These are phyloP conservation scores for Petrea volubilis DNA, from an alignment of 257 asterid genomes.

Conservation along the genomic window DNA sequence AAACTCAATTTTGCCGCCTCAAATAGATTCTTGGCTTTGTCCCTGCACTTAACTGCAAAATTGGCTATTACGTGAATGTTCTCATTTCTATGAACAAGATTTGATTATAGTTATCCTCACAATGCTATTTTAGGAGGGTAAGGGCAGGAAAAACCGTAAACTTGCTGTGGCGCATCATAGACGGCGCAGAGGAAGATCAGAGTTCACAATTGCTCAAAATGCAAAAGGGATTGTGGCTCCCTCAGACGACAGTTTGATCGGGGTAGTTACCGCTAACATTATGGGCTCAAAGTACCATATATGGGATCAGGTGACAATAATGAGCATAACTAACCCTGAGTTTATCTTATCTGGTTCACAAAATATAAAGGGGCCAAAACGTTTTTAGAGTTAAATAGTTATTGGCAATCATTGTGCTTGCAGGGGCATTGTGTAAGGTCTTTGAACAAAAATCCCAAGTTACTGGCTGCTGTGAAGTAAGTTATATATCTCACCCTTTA, in stretches of 20 bases:
- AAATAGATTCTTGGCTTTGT: no score
- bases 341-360: background rate
- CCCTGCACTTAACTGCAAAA: background rate
- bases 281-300: constrained; percentile 82
- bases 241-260: constrained; percentile 71
- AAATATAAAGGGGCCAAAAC: no score
- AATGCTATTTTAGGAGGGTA: constrained; percentile 73
- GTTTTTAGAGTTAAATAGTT: no score
- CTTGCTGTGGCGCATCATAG: constrained; percentile 82
- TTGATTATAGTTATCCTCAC: background rate
- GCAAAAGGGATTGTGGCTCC: constrained; percentile 43
- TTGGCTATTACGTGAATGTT: background rate
- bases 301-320: constrained; percentile 70
- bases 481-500: constrained; percentile 12
- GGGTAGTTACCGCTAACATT: constrained; percentile 64
- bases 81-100: background rate
- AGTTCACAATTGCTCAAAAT: constrained; percentile 69
- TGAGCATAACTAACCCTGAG: background rate
- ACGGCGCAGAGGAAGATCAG: constrained; percentile 71
- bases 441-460: constrained; percentile 51
- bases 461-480: constrained; percentile 73
- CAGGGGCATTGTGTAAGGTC: constrained; percentile 59
- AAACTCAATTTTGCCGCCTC: no score
- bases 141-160: constrained; percentile 85
- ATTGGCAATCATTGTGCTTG: background rate